Evolutionary conservation across 2,329 filamentous ascomycete species (phyloP).

Genomic region (Fusarium chaquense): DNA sequence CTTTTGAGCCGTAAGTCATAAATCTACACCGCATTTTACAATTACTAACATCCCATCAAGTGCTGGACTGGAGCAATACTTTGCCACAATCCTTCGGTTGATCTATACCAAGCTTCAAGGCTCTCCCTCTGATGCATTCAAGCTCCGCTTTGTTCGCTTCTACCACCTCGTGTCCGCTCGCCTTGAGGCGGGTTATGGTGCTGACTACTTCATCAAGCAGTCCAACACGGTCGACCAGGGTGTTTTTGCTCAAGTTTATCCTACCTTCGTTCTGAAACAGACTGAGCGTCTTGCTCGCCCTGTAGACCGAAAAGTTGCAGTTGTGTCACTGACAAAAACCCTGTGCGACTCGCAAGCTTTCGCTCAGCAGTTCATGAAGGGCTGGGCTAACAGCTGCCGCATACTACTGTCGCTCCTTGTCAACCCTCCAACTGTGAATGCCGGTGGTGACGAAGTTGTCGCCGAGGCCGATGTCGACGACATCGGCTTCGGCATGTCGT

Average conservation of each 20-base stretch:
- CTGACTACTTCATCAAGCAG: conserved; percentile 90
- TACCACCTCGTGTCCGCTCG: conserved; percentile 91
- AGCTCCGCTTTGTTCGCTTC: conserved; percentile 89
- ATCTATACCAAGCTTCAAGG: conserved; percentile 83
- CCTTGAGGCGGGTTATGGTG: conserved; percentile 82
- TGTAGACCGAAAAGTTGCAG: conserved; percentile 91
- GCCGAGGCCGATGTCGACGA: conserved; percentile 94
- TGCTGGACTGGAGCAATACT: conserved; percentile 77
- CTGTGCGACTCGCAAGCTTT: conserved; percentile 88
- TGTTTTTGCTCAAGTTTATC: conserved; percentile 87
- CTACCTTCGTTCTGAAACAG: conserved; percentile 85
- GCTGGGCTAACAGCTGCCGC: conserved; percentile 91
- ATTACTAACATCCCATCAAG: conserved; percentile 56
- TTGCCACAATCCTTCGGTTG: conserved; percentile 81
- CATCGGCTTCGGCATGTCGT: conserved; percentile 92
- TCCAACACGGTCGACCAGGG: conserved; percentile 84
- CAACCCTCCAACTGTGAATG: conserved; percentile 80
- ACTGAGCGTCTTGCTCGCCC: conserved; percentile 90
- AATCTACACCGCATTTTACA: neutral
- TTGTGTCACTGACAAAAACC: conserved; percentile 93
- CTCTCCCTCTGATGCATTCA: conserved; percentile 79
- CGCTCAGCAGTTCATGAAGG: conserved; percentile 83
- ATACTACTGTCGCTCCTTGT: conserved; percentile 89
- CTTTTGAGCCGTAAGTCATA: conserved; percentile 75
- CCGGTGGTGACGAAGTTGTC: conserved; percentile 79